Conservation (phyloP, 2,329 filamentous ascomycete genomes). For the Aspergillus uvarum region DNA sequence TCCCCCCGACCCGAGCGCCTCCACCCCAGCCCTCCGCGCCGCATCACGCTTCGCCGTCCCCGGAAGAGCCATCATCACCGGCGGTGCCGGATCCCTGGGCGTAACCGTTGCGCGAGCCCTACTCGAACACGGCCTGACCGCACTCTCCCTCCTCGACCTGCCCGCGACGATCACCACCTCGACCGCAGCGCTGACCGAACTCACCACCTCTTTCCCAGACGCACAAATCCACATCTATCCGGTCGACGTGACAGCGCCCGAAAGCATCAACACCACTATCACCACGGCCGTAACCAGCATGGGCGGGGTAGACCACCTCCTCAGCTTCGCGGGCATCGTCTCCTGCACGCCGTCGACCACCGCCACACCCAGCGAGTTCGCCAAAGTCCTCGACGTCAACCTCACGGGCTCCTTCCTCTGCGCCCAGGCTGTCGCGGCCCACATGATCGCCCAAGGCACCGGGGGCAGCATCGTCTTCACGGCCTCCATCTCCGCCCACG, state of each 20-base stretch:
- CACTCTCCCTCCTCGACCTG: slow-evolving; percentile 62
- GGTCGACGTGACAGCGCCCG: slow-evolving; percentile 61
- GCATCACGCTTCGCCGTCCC: neutral
- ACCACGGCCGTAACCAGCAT: slow-evolving; percentile 32
- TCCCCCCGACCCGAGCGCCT: neutral
- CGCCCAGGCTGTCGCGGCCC: slow-evolving; percentile 62
- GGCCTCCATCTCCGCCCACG: slow-evolving; percentile 66
- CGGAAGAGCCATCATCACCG: slow-evolving; percentile 50
- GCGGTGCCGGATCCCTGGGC: slow-evolving; percentile 64
- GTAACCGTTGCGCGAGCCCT: slow-evolving; percentile 60
- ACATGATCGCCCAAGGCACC: slow-evolving; percentile 19
- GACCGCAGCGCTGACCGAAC: slow-evolving; percentile 42
- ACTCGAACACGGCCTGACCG: slow-evolving; percentile 64
- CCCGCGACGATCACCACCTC: slow-evolving; percentile 43
- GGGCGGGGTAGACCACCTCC: slow-evolving; percentile 56
- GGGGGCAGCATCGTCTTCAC: slow-evolving; percentile 50
- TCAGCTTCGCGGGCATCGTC: slow-evolving; percentile 69
- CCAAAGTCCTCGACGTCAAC: slow-evolving; percentile 69
- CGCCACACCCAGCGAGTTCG: slow-evolving; percentile 59
- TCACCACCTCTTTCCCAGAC: slow-evolving; percentile 56
- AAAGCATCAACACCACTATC: slow-evolving; percentile 17
- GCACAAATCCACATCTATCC: slow-evolving; percentile 52
- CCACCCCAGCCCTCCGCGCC: neutral
- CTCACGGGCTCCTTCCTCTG: slow-evolving; percentile 69
- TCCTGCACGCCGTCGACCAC: slow-evolving; percentile 61